Base-by-base conservation (phyloP, 2,329 filamentous ascomycete genomes). In the Akanthomyces dipterigenus region DNA sequence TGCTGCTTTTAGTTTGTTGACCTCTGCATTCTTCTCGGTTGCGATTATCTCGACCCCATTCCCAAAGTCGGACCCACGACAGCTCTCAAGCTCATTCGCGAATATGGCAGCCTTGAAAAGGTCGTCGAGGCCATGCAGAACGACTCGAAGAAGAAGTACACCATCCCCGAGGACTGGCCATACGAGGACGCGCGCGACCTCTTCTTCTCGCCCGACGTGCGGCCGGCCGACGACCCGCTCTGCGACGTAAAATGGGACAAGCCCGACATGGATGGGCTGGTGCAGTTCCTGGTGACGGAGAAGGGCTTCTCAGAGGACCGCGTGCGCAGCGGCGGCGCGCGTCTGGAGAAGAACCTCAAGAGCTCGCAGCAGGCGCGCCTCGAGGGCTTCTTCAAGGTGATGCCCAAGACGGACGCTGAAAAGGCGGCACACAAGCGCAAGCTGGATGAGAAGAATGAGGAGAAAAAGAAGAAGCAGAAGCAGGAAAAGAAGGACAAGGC, bases 161-260 rank as follows among this genome's bases (percentile, higher is more conserved):
- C 82, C 0, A 80, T 99, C 14, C 95, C 95, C 0, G 93, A 96
- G n/a, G 91, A 97, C 77, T 99, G 95, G 93, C 95, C 95, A 0
- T 99, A 88, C 74, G 81, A 88, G 68, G 93, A 99, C 69, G 96
- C 95, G 8, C 90, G 96, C 45, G 86, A 92, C 20, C 85, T 99
- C 31, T 98, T 99, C 79, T 88, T 96, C 71, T 82, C 93, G 68
- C 95, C 95, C 0, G 92, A 98, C 67, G 93, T 99, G 28, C 88
- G 89, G 40, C 74, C 83, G 49, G 92, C 93, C 26, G 90, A 96
- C 67, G 85, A 96, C 69, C 86, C 90, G 0, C 86, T 91, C 14
- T 98, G 93, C 75, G 92, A 99, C 72, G 96, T 98, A 81, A 97
- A 96, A 76, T 99, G 96, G 95, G 92, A 97, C 49, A 88, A 88